Evolutionary conservation across 1,284 basidiomycete genomes (phyloP).

Genomic region (Ganoderma boninense): DNA sequence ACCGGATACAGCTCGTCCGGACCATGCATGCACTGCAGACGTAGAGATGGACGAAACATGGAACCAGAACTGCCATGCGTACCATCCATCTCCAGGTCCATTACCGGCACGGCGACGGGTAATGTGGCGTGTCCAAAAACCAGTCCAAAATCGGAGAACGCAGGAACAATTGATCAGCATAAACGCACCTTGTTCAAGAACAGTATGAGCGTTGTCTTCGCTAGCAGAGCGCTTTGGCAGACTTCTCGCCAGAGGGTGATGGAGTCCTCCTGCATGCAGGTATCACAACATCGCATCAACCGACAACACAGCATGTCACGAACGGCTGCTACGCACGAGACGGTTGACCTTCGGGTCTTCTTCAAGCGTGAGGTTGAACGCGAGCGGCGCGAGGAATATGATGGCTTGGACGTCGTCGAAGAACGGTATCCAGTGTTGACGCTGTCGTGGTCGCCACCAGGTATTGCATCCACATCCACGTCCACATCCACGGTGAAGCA

Average conservation of each 20-base stretch:
- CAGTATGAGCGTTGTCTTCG: constrained; percentile 64
- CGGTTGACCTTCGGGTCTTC: constrained; percentile 68
- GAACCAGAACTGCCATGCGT: not conserved
- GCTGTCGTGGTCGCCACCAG: constrained; percentile 45
- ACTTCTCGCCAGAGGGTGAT: constrained; percentile 66
- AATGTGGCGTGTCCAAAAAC: not conserved
- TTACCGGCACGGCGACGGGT: not conserved
- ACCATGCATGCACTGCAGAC: not conserved
- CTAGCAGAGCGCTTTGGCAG: constrained; percentile 60
- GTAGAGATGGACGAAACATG: not conserved
- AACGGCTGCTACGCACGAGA: constrained; percentile 42
- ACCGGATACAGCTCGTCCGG: not conserved
- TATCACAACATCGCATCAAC: not conserved
- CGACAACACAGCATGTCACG: constrained; percentile 1
- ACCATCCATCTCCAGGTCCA: not conserved
- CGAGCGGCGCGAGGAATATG: constrained; percentile 62
- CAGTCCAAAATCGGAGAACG: not conserved
- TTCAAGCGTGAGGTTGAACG: constrained; percentile 67
- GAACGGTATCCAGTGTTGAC: constrained; percentile 74
- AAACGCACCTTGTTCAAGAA: constrained; percentile 70
- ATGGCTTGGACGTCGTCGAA: constrained; percentile 63
- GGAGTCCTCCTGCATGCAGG: constrained; percentile 54
- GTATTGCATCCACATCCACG: not conserved
- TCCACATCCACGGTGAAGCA: not conserved
- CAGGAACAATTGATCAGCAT: constrained; percentile 11